These are phyloP conservation scores for Penicillium ucsense DNA, from an alignment of 495 filamentous ascomycete genomes.

Conservation along the genomic window DNA sequence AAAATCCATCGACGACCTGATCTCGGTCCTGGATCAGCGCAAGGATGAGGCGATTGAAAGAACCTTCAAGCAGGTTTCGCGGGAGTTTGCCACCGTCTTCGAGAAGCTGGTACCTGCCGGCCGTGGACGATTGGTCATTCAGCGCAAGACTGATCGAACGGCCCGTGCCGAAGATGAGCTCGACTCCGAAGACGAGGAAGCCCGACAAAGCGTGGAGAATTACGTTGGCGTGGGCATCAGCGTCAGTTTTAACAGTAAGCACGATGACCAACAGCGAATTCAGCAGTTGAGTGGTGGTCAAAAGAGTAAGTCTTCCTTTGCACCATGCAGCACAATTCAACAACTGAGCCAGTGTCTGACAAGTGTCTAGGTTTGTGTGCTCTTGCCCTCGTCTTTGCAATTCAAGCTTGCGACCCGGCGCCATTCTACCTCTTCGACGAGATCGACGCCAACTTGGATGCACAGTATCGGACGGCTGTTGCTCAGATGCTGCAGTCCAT, in stretches of 20 bases:
- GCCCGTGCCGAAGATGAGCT: conserved; percentile 54
- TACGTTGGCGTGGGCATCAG: conserved; percentile 97
- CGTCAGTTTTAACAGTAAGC: conserved; percentile 96
- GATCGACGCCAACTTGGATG: conserved; percentile 96
- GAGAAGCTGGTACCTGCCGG: conserved; percentile 92
- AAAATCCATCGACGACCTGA: conserved; percentile 78
- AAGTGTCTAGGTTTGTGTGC: conserved; percentile 67
- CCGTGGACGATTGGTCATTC: conserved; percentile 83
- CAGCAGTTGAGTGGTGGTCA: conserved; percentile 95
- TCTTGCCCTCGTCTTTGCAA: conserved; percentile 94
- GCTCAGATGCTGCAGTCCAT: conserved; percentile 77
- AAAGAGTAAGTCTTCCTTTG: conserved; percentile 58
- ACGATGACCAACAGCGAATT: conserved; percentile 96
- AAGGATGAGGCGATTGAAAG: conserved; percentile 92
- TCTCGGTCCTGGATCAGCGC: conserved; percentile 77
- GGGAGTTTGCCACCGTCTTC: conserved; percentile 86
- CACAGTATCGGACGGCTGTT: conserved; percentile 91
- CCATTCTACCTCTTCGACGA: conserved; percentile 99
- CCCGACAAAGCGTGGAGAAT: conserved; percentile 72
- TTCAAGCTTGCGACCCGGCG: conserved; percentile 93
- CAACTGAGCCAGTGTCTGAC: not conserved
- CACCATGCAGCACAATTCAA: not conserved
- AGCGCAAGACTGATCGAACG: conserved; percentile 71
- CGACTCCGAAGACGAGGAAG: conserved; percentile 50
- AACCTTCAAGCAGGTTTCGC: conserved; percentile 94